These are phyloP conservation scores for Asterophora lycoperdoides DNA, from an alignment of 768 basidiomycete genomes.

Conservation along the genomic window DNA sequence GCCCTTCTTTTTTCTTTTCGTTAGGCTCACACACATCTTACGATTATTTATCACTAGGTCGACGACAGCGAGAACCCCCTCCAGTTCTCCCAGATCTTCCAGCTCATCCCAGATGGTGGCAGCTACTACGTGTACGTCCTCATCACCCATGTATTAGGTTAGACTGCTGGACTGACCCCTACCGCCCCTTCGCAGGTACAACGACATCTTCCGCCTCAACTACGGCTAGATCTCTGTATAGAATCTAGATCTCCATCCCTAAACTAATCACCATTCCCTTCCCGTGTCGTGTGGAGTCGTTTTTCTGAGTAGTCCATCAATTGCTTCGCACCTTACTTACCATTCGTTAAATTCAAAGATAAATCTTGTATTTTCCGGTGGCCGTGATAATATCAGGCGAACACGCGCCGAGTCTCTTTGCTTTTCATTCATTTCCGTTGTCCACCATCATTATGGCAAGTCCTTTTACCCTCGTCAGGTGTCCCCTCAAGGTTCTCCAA, in stretches of 20 bases:
- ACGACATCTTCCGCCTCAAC: slow-evolving; percentile 93
- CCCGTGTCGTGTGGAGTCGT: too few species aligned
- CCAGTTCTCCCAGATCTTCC: slow-evolving; percentile 91
- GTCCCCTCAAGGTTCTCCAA: background rate
- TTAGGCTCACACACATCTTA: slow-evolving; percentile 4
- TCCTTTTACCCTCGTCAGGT: background rate
- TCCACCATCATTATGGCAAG: background rate
- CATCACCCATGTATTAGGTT: background rate
- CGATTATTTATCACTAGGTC: slow-evolving; percentile 45
- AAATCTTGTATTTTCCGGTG: slow-evolving; percentile 9
- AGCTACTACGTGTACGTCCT: slow-evolving; percentile 80
- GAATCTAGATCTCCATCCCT: background rate
- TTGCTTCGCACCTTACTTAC: too few species aligned
- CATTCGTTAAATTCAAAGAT: background rate
- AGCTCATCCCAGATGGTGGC: slow-evolving; percentile 69
- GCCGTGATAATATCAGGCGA: slow-evolving; percentile 15
- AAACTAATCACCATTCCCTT: background rate
- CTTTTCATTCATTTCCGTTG: background rate
- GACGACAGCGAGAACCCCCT: slow-evolving; percentile 79
- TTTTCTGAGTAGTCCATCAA: too few species aligned
- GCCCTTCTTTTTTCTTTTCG: background rate
- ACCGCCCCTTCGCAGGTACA: slow-evolving; percentile 43
- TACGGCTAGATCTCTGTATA: slow-evolving; percentile 49
- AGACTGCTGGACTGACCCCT: slow-evolving; percentile 1
- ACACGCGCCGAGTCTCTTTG: background rate